Conservation (phyloP, 2,329 filamentous ascomycete genomes). For the Paraphaeosphaeria minitans region DNA sequence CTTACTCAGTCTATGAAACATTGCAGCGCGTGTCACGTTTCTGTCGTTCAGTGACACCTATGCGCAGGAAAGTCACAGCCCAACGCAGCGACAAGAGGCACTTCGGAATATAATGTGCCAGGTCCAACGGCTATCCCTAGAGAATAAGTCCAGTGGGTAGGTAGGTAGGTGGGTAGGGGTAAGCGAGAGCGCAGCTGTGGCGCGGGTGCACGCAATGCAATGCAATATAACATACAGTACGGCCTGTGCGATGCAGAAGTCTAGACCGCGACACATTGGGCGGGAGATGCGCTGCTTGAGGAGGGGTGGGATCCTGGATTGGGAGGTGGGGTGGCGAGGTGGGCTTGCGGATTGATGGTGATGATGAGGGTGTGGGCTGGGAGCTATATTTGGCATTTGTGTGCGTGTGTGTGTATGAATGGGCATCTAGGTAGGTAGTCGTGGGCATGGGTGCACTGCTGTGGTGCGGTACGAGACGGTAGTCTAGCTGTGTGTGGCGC, state of each 20-base stretch:
- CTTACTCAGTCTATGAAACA: too few relatives aligned
- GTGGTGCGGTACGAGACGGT: not conserved
- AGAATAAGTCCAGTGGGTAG: too few relatives aligned
- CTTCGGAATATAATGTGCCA: too few relatives aligned
- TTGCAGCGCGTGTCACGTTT: too few relatives aligned
- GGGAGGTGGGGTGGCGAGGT: not conserved
- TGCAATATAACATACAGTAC: too few relatives aligned
- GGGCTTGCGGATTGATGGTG: not conserved
- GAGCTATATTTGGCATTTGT: not conserved
- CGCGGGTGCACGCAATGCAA: not conserved
- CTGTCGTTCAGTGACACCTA: too few relatives aligned
- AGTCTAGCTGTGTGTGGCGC: not conserved
- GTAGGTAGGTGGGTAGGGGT: not conserved
- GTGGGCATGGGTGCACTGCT: too few relatives aligned
- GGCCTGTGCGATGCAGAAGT: not conserved
- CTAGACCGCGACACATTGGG: not conserved
- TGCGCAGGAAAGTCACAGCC: too few relatives aligned
- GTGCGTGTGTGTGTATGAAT: too few relatives aligned
- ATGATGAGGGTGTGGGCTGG: not conserved
- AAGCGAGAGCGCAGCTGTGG: not conserved
- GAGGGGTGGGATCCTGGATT: not conserved
- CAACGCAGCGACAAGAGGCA: too few relatives aligned
- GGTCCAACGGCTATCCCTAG: too few relatives aligned
- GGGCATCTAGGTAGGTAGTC: too few relatives aligned
- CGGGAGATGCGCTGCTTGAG: constrained; percentile 2